phyloP scores from a whole-genome alignment of 768 basidiomycete species.

The Suillus bovinus region DNA sequence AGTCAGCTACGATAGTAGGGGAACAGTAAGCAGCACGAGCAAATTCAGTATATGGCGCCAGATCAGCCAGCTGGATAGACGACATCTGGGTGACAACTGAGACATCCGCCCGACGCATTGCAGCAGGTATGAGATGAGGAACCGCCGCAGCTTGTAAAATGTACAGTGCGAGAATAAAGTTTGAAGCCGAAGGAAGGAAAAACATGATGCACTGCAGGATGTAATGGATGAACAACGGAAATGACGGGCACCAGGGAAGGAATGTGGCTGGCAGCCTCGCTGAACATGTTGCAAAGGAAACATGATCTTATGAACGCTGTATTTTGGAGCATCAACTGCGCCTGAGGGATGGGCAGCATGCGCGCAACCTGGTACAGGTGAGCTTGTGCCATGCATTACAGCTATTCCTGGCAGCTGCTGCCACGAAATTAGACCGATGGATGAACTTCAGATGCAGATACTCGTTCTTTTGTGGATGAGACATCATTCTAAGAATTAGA shows the following conservation, averaged over 20 bases:
- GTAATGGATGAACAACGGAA: background rate
- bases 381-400: background rate
- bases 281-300: background rate
- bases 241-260: background rate
- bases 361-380: background rate
- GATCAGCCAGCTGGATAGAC: slow-evolving; percentile 33
- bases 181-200: background rate
- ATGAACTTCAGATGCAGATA: background rate
- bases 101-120: slow-evolving; percentile 8
- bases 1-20: slow-evolving; percentile 35
- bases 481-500: background rate
- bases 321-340: background rate
- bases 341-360: background rate
- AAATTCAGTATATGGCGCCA: slow-evolving; percentile 51
- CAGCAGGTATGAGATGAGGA: slow-evolving; percentile 2
- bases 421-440: background rate
- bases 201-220: background rate
- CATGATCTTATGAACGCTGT: background rate
- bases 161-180: background rate
- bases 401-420: background rate
- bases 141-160: slow-evolving; percentile 8
- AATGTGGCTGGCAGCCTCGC: background rate
- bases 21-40: slow-evolving; percentile 58
- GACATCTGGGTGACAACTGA: slow-evolving; percentile 27
- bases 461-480: background rate